Conservation (phyloP, 768 basidiomycete genomes). For the Pulveroboletus sp. region DNA sequence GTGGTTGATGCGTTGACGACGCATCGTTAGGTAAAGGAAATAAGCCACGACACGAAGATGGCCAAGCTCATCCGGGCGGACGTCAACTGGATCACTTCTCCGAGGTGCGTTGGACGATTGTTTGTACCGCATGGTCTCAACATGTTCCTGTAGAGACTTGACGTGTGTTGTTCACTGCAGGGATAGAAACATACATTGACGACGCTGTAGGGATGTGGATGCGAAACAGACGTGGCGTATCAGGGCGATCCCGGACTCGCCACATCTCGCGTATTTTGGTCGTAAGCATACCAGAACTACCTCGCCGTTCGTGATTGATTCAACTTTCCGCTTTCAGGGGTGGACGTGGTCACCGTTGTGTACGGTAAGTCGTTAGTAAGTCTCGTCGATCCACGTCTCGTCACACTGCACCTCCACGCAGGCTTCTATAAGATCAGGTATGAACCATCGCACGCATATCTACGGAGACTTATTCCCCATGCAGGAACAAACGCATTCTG, state of each 20-base stretch:
- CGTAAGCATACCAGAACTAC: slow-evolving; percentile 40
- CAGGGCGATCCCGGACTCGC: slow-evolving; percentile 54
- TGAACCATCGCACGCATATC: not conserved
- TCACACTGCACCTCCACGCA: slow-evolving; percentile 23
- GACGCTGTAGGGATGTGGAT: slow-evolving; percentile 58
- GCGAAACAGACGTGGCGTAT: slow-evolving; percentile 75
- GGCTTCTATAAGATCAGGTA: slow-evolving; percentile 81
- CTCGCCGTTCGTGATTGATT: not conserved
- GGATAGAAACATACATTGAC: not conserved
- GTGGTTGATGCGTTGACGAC: slow-evolving; percentile 2
- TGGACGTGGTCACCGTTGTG: slow-evolving; percentile 63
- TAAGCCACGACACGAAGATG: slow-evolving; percentile 73
- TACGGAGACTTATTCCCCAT: not conserved
- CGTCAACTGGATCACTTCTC: slow-evolving; percentile 80
- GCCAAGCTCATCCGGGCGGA: slow-evolving; percentile 71
- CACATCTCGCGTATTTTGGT: slow-evolving; percentile 64
- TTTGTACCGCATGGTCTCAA: not conserved
- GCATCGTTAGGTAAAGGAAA: slow-evolving; percentile 59
- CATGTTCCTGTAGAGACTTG: slow-evolving; percentile 50
- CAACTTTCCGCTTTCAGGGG: slow-evolving; percentile 36
- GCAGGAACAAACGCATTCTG: slow-evolving; percentile 58
- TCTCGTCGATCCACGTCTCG: not conserved
- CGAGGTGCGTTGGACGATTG: slow-evolving; percentile 40
- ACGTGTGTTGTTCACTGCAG: slow-evolving; percentile 46
- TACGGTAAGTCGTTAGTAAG: slow-evolving; percentile 51